Base-by-base conservation (phyloP, 202 grass and related monocot species). In the Carex arenaria region DNA sequence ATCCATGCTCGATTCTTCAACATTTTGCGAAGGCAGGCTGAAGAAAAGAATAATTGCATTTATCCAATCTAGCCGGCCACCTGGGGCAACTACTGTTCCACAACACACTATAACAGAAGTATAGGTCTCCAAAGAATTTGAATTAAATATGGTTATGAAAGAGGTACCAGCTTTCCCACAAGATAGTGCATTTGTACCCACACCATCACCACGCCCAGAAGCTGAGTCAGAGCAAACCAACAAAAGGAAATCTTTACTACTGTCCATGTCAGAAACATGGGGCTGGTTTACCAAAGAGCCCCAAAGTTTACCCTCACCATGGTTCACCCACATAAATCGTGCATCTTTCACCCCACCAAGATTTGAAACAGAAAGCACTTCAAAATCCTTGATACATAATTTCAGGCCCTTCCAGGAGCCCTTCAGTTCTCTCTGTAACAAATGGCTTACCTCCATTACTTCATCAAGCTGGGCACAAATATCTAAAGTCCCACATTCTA, bases 1-100 rank as follows among this genome's bases (percentile, higher is more conserved):
- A 83, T 84, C 88, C 74, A 71, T 64, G 85, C 78, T 60, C 10
- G 43, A 31, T 5, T 53, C n/a, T 40, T 84, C 52, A 59, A 60
- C 65, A 78, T 88, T 66, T 28, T 72, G 67, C 66, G 87, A 85
- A 91, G 82, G 84, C 80, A 86, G 82, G 90, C 85, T 89, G 67
- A 99, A 93, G 68, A 93, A 82, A 42, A 85, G 81, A 72, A 84
- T 86, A 84, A 99, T 88, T 4, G 79, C 83, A 84, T 77, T 90
- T 80, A 95, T 89, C 96, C 96, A 99, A 90, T 99, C 96, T 77
- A 99, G 90, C 69, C 96, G 92, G 61, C 91, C 96, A 84, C 96
- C 96, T 84, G 96, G 96, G 72, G 91, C 93, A 61, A 99, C 83
- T 83, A 93, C 36, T 82, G 96, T 99, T 32, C 88, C 96, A 88